A percentile compares a stretch with the other conserved stretches of the same genome.
Evolutionary conservation across 2,329 filamentous ascomycete species (phyloP).

Genomic region (Monosporascus cannonballus): DNA sequence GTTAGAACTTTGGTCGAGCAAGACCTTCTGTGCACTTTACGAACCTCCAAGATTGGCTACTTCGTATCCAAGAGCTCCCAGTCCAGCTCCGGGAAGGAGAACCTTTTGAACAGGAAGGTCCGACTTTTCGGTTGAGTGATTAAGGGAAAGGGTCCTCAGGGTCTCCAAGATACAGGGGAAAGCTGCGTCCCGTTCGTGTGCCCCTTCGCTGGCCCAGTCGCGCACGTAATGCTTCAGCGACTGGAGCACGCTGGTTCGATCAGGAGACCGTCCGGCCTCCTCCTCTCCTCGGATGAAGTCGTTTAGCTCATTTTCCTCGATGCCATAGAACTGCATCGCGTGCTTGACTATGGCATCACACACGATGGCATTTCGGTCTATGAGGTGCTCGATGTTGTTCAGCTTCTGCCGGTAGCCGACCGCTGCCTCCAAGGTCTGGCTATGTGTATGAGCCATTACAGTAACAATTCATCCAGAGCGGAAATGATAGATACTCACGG

Average conservation of each 20-base stretch:
- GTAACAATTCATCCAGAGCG: not conserved
- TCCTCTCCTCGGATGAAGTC: slow-evolving; percentile 33
- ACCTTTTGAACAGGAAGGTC: slow-evolving; percentile 25
- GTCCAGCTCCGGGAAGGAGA: slow-evolving; percentile 46
- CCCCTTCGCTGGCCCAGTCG: slow-evolving; percentile 47
- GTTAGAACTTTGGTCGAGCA: not conserved
- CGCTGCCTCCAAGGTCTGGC: slow-evolving; percentile 46
- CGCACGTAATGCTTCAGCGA: slow-evolving; percentile 51
- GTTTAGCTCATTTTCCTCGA: slow-evolving; percentile 38
- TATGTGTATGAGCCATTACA: not conserved
- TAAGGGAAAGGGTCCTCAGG: slow-evolving; percentile 26
- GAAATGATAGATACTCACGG: slow-evolving; percentile 7
- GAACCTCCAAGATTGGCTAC: slow-evolving; percentile 35
- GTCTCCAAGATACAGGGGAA: slow-evolving; percentile 34
- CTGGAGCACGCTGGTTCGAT: slow-evolving; percentile 44
- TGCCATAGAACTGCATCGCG: slow-evolving; percentile 40
- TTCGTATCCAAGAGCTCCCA: slow-evolving; percentile 47
- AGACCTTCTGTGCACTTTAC: not conserved
- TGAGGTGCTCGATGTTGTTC: slow-evolving; percentile 33
- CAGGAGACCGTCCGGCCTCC: slow-evolving; percentile 31
- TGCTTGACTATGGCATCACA: slow-evolving; percentile 39
- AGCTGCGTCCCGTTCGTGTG: slow-evolving; percentile 36
- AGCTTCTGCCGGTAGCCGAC: slow-evolving; percentile 53
- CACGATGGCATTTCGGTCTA: slow-evolving; percentile 38
- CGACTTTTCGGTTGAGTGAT: slow-evolving; percentile 5